These are phyloP conservation scores for Mortierella sp. DNA, from an alignment of 371 early-diverging fungal genomes.

Conservation along the genomic window DNA sequence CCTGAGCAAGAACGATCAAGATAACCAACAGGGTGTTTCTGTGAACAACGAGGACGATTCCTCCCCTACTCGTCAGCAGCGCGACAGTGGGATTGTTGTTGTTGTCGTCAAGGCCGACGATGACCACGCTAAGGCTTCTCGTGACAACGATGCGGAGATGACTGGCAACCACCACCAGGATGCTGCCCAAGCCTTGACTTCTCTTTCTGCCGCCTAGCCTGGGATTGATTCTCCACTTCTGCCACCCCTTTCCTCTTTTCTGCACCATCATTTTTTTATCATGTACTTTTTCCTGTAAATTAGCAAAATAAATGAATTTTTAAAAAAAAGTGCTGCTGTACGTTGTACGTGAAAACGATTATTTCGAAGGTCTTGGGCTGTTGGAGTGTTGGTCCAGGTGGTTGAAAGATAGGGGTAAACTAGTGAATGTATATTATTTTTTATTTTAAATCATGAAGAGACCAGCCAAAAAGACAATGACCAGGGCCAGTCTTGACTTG, in stretches of 20 bases:
- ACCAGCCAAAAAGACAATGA: conserved; percentile 35
- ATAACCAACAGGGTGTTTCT: background rate
- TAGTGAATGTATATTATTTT: background rate
- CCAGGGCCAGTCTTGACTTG: conserved; percentile 36
- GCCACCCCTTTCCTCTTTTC: background rate
- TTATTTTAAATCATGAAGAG: conserved; percentile 27
- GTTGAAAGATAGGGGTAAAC: background rate
- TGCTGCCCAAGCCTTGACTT: conserved; percentile 39
- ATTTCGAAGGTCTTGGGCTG: background rate
- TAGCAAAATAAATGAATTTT: conserved; percentile 8
- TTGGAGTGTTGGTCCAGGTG: background rate
- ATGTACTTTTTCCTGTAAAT: background rate
- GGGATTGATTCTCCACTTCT: background rate
- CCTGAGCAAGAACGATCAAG: background rate
- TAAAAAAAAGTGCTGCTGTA: background rate
- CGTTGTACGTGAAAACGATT: background rate
- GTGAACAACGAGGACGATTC: background rate
- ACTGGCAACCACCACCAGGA: conserved; percentile 14
- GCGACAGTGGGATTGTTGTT: conserved; percentile 18
- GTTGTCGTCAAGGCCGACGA: conserved; percentile 26
- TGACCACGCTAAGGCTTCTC: background rate
- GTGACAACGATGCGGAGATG: background rate
- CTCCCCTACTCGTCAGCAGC: background rate
- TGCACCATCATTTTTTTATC: background rate
- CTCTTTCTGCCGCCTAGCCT: conserved; percentile 18